Percentiles rank a stretch among this genome's conserved stretches.
Evolutionary conservation across 2,329 filamentous ascomycete species (phyloP).

Genomic region (Colletotrichum chrysophilum): DNA sequence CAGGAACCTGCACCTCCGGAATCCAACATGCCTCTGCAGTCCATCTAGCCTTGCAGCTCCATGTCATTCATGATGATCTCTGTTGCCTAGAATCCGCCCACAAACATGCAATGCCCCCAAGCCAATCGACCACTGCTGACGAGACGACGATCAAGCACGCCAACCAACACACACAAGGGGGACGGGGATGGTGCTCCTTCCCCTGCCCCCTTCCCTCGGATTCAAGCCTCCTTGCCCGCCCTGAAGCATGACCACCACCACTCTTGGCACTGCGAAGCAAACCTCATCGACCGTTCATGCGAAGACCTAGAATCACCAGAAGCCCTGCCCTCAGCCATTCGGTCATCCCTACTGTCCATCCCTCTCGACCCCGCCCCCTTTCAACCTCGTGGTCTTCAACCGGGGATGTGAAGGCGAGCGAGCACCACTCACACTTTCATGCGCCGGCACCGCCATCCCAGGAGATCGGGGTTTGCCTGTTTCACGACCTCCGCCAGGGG

Average conservation of each 20-base stretch:
- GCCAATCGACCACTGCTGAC: not conserved
- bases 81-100: not conserved
- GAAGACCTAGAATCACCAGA: not conserved
- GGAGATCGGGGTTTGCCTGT: conserved; percentile 4
- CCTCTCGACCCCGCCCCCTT: not conserved
- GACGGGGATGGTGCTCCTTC: not conserved
- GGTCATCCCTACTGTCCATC: conserved; percentile 6
- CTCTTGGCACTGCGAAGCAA: not conserved
- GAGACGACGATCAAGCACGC: not conserved
- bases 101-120: not conserved
- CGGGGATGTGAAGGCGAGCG: not conserved
- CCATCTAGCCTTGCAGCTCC: not conserved
- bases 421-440: conserved; percentile 19
- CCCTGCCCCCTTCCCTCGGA: not conserved
- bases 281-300: conserved; percentile 10
- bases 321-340: not conserved
- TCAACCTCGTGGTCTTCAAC: not conserved
- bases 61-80: not conserved
- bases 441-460: not conserved
- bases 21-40: not conserved
- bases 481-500: not conserved
- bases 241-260: not conserved
- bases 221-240: not conserved
- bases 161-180: not conserved
- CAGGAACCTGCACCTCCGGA: not conserved